A percentile compares a stretch with the other conserved stretches of the same genome.
phyloP scores from a whole-genome alignment of 2,329 filamentous ascomycete genomes.

The Pestalotiopsis sp. region DNA sequence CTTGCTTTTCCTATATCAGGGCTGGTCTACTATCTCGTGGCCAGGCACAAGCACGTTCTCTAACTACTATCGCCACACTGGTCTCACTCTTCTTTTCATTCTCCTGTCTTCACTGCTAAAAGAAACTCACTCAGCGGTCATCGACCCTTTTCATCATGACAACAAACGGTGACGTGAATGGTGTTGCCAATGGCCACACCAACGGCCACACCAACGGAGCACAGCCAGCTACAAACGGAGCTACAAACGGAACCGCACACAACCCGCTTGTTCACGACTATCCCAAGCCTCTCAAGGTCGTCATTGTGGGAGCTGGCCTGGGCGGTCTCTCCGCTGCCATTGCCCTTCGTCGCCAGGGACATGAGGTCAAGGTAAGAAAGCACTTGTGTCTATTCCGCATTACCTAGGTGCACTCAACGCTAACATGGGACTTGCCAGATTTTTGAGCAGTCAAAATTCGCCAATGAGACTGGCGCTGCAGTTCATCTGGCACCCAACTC shows the following conservation, averaged over 20 bases:
- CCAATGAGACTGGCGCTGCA: slow-evolving; percentile 60
- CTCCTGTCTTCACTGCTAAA: neutral
- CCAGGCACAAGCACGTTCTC: neutral
- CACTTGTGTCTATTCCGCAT: neutral
- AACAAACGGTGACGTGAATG: slow-evolving; percentile 14
- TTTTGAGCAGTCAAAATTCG: slow-evolving; percentile 58
- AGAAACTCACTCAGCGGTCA: neutral
- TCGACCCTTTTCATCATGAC: slow-evolving; percentile 13
- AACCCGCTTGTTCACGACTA: slow-evolving; percentile 21
- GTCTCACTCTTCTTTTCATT: neutral
- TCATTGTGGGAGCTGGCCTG: slow-evolving; percentile 48
- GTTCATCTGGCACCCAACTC: slow-evolving; percentile 66
- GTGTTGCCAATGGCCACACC: neutral
- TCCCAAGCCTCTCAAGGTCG: slow-evolving; percentile 20
- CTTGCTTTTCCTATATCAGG: neutral
- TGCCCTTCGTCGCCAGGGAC: slow-evolving; percentile 53
- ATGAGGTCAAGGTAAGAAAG: slow-evolving; percentile 42
- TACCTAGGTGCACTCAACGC: neutral
- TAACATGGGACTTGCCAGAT: slow-evolving; percentile 36
- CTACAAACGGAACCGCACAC: slow-evolving; percentile 1
- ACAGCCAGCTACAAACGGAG: neutral
- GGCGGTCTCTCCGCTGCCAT: slow-evolving; percentile 57
- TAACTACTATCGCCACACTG: neutral
- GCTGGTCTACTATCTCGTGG: neutral
- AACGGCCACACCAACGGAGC: slow-evolving; percentile 4